A percentile compares a stretch with the other conserved stretches of the same genome.
Evolutionary conservation across 805 yeast species (phyloP).

Genomic region (Candida broadrunensis): DNA sequence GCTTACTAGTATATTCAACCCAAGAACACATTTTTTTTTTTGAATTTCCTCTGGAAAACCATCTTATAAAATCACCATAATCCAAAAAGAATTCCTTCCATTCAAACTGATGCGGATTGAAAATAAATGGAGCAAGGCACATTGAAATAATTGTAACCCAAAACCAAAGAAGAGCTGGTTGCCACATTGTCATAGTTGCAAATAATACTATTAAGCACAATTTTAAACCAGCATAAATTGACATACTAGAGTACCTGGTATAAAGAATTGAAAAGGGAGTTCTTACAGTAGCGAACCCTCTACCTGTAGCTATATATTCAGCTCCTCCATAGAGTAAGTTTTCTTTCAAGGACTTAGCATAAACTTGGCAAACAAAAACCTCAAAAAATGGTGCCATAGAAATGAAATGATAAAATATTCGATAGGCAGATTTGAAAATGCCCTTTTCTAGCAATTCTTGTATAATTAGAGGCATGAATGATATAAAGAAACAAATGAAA

Average conservation of each 20-base stretch:
- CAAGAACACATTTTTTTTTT: slow-evolving; percentile 70
- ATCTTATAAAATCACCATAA: slow-evolving; percentile 50
- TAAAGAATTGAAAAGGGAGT: slow-evolving; percentile 68
- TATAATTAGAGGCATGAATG: slow-evolving; percentile 81
- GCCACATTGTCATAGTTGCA: slow-evolving; percentile 81
- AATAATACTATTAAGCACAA: slow-evolving; percentile 68
- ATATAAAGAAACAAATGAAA: slow-evolving; percentile 87
- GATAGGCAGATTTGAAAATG: slow-evolving; percentile 62
- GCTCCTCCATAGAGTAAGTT: slow-evolving; percentile 92
- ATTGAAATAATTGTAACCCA: slow-evolving; percentile 48
- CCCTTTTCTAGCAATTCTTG: slow-evolving; percentile 92
- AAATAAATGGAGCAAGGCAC: slow-evolving; percentile 48
- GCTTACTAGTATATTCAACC: slow-evolving; percentile 56
- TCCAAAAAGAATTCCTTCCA: slow-evolving; percentile 47
- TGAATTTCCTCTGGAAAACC: slow-evolving; percentile 81
- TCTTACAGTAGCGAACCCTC: slow-evolving; percentile 90
- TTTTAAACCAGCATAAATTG: slow-evolving; percentile 76
- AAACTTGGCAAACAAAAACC: slow-evolving; percentile 92
- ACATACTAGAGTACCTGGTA: slow-evolving; percentile 70
- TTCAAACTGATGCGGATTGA: slow-evolving; percentile 54
- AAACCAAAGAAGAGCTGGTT: slow-evolving; percentile 62
- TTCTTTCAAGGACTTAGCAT: slow-evolving; percentile 70
- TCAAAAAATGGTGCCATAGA: slow-evolving; percentile 91
- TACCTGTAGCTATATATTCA: slow-evolving; percentile 84
- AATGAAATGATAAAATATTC: slow-evolving; percentile 71